phyloP scores from a whole-genome alignment of 768 basidiomycete species.

The Kwoniella dendrophila region DNA sequence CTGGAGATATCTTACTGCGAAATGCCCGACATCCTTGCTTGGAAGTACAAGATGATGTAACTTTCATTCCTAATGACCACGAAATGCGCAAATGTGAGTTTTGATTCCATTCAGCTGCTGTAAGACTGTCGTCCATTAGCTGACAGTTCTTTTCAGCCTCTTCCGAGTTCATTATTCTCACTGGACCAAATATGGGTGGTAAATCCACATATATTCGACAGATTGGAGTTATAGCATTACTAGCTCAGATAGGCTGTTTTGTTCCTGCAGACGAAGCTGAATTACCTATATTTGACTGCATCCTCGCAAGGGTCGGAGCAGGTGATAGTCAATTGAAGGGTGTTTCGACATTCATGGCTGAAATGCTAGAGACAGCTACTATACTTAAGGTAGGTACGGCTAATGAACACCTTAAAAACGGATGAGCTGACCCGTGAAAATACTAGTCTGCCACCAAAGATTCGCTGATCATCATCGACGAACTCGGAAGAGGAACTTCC shows the following conservation, averaged over 20 bases:
- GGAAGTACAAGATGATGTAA: constrained; percentile 92
- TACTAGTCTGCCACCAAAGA: constrained; percentile 84
- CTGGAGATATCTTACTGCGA: constrained; percentile 74
- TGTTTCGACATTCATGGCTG: constrained; percentile 98
- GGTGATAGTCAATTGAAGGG: constrained; percentile 98
- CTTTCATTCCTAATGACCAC: constrained; percentile 93
- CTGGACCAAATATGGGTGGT: constrained; percentile 98
- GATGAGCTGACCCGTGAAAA: not conserved
- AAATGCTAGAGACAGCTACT: constrained; percentile 97
- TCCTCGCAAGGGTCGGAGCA: constrained; percentile 92
- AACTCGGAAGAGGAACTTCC: constrained; percentile 91
- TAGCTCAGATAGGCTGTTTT: constrained; percentile 94
- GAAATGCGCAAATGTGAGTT: constrained; percentile 81
- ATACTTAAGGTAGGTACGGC: constrained; percentile 71
- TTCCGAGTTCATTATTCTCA: constrained; percentile 95
- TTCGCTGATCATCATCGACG: constrained; percentile 95
- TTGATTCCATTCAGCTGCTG: not conserved
- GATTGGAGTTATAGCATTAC: constrained; percentile 92
- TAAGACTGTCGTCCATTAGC: not conserved
- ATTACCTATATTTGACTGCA: constrained; percentile 91
- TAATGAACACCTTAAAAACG: not conserved
- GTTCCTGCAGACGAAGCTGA: constrained; percentile 87
- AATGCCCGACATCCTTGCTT: constrained; percentile 95
- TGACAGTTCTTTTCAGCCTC: constrained; percentile 60
- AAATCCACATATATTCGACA: constrained; percentile 93